These are phyloP conservation scores for Tylopilus subfusipes DNA, from an alignment of 768 basidiomycete genomes.

Conservation along the genomic window DNA sequence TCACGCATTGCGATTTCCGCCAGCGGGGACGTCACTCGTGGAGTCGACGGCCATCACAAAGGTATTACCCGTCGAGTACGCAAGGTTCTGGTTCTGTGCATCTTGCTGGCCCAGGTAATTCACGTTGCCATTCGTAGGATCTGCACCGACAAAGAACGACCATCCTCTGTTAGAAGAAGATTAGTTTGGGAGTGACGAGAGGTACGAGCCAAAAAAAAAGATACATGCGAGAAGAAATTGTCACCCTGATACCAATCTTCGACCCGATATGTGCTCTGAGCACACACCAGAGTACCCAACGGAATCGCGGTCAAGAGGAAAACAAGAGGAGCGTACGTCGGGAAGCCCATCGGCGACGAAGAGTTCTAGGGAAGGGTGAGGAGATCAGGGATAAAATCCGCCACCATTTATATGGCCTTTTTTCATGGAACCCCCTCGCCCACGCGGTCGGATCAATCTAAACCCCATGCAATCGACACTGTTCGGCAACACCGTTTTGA, in stretches of 20 bases:
- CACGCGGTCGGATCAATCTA: background rate
- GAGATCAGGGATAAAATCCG: background rate
- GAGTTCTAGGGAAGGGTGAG: background rate
- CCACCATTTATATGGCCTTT: background rate
- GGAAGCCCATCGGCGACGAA: background rate
- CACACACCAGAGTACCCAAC: slow-evolving; percentile 30
- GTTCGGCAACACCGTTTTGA: background rate
- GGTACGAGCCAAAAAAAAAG: background rate
- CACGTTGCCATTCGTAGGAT: slow-evolving; percentile 72
- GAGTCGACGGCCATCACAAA: slow-evolving; percentile 61
- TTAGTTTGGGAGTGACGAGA: background rate
- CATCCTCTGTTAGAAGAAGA: slow-evolving; percentile 43
- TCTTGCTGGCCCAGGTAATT: slow-evolving; percentile 48
- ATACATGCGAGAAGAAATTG: slow-evolving; percentile 53
- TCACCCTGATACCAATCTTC: slow-evolving; percentile 40
- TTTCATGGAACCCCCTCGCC: background rate
- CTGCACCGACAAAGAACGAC: slow-evolving; percentile 55
- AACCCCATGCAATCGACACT: background rate
- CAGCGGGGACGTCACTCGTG: slow-evolving; percentile 41
- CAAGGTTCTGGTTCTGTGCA: slow-evolving; percentile 50
- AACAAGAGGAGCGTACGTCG: slow-evolving; percentile 25
- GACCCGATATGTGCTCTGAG: slow-evolving; percentile 30
- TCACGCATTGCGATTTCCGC: slow-evolving; percentile 52
- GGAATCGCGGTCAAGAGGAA: slow-evolving; percentile 26
- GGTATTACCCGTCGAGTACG: slow-evolving; percentile 56